phyloP scores from a whole-genome alignment of 2,329 filamentous ascomycete species.

The Cercospora brassicicola region DNA sequence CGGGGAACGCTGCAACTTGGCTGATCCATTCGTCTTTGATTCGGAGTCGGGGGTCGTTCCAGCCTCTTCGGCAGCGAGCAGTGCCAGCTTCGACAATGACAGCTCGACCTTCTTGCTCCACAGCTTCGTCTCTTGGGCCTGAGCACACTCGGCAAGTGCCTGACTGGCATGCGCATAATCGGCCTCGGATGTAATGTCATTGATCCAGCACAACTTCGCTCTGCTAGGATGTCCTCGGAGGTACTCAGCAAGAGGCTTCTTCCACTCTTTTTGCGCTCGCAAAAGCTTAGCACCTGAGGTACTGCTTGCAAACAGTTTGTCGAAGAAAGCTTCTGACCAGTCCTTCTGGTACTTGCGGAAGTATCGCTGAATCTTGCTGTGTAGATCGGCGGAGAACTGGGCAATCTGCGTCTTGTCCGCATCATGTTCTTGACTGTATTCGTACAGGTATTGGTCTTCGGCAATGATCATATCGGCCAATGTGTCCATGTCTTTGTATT shows the following conservation, averaged over 20 bases:
- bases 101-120: conserved; percentile 95
- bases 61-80: conserved; percentile 61
- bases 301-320: conserved; percentile 68
- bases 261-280: conserved; percentile 64
- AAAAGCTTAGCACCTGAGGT: conserved; percentile 61
- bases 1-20: conserved; percentile 1
- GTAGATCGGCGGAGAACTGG: conserved; percentile 46
- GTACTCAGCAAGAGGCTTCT: conserved; percentile 72
- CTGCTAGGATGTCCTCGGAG: conserved; percentile 70
- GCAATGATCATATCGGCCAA: conserved; percentile 56
- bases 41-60: neutral
- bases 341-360: conserved; percentile 65
- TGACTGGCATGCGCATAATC: conserved; percentile 72
- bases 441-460: conserved; percentile 44
- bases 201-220: conserved; percentile 88
- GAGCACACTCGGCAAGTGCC: conserved; percentile 68
- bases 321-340: conserved; percentile 77
- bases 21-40: conserved; percentile 11
- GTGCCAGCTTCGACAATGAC: conserved; percentile 77
- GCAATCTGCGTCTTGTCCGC: conserved; percentile 9
- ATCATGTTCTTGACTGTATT: conserved; percentile 34
- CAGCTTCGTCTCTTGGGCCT: conserved; percentile 70
- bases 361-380: conserved; percentile 49
- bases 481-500: conserved; percentile 62
- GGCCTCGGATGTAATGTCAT: conserved; percentile 76